Percentiles rank a stretch among this genome's conserved stretches.
phyloP scores from a whole-genome alignment of 805 yeast genomes.

The Yarrowia porcina region DNA sequence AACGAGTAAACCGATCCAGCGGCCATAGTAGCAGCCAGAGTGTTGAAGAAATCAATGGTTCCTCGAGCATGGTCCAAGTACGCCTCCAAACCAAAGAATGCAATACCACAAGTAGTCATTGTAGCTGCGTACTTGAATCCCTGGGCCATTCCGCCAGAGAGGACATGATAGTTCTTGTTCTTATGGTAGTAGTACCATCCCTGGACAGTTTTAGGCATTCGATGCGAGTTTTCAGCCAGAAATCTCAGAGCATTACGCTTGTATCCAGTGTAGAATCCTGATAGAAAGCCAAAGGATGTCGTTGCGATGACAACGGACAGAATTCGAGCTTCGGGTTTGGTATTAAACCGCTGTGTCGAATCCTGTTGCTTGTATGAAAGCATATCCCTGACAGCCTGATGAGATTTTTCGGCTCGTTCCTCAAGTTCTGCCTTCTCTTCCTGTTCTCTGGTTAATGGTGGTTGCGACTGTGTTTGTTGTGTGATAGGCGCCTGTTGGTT shows the following conservation, averaged over 20 bases:
- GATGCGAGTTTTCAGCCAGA: conserved; percentile 76
- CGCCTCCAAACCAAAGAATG: conserved; percentile 62
- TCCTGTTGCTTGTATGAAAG: conserved; percentile 18
- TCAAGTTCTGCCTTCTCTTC: neutral
- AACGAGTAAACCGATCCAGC: conserved; percentile 54
- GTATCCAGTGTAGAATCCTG: conserved; percentile 62
- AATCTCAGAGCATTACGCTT: conserved; percentile 54
- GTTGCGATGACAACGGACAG: conserved; percentile 26
- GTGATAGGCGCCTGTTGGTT: neutral
- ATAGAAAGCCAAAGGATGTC: conserved; percentile 33
- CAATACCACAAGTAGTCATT: conserved; percentile 46
- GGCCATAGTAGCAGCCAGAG: conserved; percentile 54
- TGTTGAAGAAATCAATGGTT: conserved; percentile 57
- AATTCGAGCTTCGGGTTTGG: conserved; percentile 23
- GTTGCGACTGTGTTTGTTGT: neutral
- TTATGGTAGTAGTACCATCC: conserved; percentile 90
- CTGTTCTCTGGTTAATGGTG: neutral
- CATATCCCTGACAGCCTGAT: conserved; percentile 5
- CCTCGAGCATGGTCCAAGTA: conserved; percentile 53
- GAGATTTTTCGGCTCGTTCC: conserved; percentile 5
- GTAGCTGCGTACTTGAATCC: conserved; percentile 48
- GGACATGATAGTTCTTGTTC: conserved; percentile 71
- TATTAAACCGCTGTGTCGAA: conserved; percentile 19
- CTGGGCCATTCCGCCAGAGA: conserved; percentile 50
- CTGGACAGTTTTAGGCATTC: conserved; percentile 71